Evolutionary conservation across 2,329 filamentous ascomycete species (phyloP), one percentile per base, ranked within the genome.

Genomic region (Immersiporthe knoxdaviesiana): DNA sequence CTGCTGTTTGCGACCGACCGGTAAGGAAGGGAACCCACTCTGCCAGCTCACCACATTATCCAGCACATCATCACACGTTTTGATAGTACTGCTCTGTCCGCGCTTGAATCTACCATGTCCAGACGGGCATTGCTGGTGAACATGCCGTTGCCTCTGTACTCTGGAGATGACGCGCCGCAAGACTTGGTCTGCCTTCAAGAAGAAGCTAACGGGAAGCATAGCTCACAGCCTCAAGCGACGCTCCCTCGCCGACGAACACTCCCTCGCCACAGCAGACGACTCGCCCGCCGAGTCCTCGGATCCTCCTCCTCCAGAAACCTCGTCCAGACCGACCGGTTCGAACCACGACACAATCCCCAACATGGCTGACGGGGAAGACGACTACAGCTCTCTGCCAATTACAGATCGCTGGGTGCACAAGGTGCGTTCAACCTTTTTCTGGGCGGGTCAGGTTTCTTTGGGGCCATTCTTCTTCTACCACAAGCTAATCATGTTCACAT

Each of bases 321-420:
- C 30, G 16, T 52, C 67, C 32, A 30, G 35, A 16, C 35, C 56
- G 1, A 30, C 32, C 12, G 32, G 14, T 3, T 47, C 30, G n/a
- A 60, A 16, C 37, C 35, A 5, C 24, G 56, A 58, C 18, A 35
- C 30, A 27, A 44, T 59, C 27, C 30, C 63, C 65, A 68, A 54
- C 73, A 97, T 97, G 93, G 92, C 91, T 69, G 93, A 97, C 73
- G 83, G 86, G 78, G 92, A 95, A 80, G 92, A 94, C 77, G 93
- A 97, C 79, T 95, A 91, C 79, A 91, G 89, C 81, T 88, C 91
- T 73, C 83, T 97, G 72, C 91, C 93, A 58, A 81, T 97, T 68
- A 84, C 89, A 59, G 93, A 97, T 72, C 89, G 93, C 78, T 97
- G 94, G 81, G 84, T 87, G 67, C 93, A 97, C 84, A 97, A 97